Evolutionary conservation across 306 rosid genomes (phyloP).

Genomic region (Glycine latifolia): DNA sequence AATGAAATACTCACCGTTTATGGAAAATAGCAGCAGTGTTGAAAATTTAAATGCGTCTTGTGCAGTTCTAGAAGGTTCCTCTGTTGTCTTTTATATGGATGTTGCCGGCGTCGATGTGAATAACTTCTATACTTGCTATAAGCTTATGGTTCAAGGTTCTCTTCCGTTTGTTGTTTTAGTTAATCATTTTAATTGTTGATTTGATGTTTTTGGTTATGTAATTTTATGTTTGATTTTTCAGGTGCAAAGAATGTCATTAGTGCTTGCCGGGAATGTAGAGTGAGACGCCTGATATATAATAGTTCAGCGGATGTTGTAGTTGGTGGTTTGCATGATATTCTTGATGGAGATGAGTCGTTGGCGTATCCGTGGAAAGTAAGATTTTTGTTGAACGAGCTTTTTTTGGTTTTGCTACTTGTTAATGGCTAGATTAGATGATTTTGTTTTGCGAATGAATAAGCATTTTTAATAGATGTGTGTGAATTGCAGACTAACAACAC

Average conservation of each 20-base stretch:
- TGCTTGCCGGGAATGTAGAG: conserved; percentile 87
- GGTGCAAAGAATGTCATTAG: conserved; percentile 86
- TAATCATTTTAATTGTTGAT: not conserved
- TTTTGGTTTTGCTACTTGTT: not conserved
- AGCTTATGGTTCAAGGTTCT: conserved; percentile 79
- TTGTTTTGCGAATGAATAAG: conserved; percentile 38
- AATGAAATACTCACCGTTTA: too few species aligned
- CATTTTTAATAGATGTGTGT: conserved; percentile 33
- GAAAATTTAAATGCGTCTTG: conserved; percentile 37
- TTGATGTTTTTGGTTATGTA: conserved; percentile 15
- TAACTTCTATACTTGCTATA: conserved; percentile 65
- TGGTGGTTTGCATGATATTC: conserved; percentile 67
- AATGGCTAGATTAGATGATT: conserved; percentile 15
- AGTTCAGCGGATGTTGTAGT: conserved; percentile 86
- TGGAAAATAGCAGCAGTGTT: conserved; percentile 37
- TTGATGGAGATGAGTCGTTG: conserved; percentile 54
- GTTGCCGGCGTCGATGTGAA: conserved; percentile 50
- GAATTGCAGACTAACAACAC: conserved; percentile 68
- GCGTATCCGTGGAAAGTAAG: conserved; percentile 77
- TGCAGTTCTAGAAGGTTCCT: conserved; percentile 82
- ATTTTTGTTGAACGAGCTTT: conserved; percentile 40
- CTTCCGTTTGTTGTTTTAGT: not conserved
- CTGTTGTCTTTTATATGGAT: conserved; percentile 81
- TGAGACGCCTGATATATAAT: conserved; percentile 76
- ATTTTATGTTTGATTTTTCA: conserved; percentile 42